Evolutionary conservation across 345 rosid species (phyloP).

Genomic region (Citrus cavaleriei): DNA sequence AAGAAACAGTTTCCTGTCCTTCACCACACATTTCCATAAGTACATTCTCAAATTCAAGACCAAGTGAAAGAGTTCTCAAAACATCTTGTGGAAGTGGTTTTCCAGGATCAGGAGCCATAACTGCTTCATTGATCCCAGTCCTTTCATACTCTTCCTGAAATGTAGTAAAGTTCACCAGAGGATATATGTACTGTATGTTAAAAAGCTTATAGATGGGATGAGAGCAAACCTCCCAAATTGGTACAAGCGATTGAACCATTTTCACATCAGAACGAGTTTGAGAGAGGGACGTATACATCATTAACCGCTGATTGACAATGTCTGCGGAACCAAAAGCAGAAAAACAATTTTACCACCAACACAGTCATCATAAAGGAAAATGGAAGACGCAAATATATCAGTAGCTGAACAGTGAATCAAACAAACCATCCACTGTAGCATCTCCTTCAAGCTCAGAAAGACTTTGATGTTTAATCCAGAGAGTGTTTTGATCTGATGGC

Average conservation of each 20-base stretch:
- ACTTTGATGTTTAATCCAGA: slow-evolving; percentile 57
- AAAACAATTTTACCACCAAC: slow-evolving; percentile 7
- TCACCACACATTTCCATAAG: slow-evolving; percentile 35
- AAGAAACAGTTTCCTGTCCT: slow-evolving; percentile 25
- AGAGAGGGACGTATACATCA: slow-evolving; percentile 63
- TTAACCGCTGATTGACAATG: slow-evolving; percentile 70
- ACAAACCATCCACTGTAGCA: slow-evolving; percentile 64
- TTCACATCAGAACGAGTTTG: slow-evolving; percentile 67
- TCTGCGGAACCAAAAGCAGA: slow-evolving; percentile 45
- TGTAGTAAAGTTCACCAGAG: slow-evolving; percentile 16
- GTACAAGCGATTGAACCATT: slow-evolving; percentile 95
- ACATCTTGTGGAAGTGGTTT: slow-evolving; percentile 68
- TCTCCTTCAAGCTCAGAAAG: slow-evolving; percentile 96
- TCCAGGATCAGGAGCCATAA: slow-evolving; percentile 58
- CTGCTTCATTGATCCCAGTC: slow-evolving; percentile 55
- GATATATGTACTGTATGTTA: neutral
- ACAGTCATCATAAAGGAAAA: slow-evolving; percentile 9
- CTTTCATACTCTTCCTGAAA: slow-evolving; percentile 84
- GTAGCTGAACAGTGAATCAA: slow-evolving; percentile 5
- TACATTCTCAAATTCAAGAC: slow-evolving; percentile 46
- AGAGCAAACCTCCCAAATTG: slow-evolving; percentile 91
- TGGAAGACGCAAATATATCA: neutral
- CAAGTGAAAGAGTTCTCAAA: slow-evolving; percentile 55
- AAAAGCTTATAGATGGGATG: slow-evolving; percentile 5
- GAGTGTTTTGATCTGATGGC: slow-evolving; percentile 34